Conservation (phyloP, 2,329 filamentous ascomycete genomes). For the Claviceps capensis region DNA sequence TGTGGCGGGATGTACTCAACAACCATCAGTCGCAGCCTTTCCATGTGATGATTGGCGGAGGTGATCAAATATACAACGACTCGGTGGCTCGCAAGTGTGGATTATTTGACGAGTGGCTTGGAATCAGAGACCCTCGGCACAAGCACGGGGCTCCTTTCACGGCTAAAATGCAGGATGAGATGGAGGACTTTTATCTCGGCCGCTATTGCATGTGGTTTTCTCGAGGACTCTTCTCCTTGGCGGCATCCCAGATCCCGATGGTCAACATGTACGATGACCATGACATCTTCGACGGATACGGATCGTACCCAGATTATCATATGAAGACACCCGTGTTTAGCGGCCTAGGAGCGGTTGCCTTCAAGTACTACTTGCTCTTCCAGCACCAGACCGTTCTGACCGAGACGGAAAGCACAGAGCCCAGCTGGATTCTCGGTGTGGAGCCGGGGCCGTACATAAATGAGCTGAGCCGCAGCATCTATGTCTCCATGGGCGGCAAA, state of each 20-base stretch:
- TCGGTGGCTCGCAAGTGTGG: conserved; percentile 59
- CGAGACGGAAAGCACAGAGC: conserved; percentile 72
- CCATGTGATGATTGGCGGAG: conserved; percentile 95
- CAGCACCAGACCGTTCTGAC: conserved; percentile 81
- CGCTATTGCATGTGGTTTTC: conserved; percentile 94
- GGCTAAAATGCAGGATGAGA: conserved; percentile 68
- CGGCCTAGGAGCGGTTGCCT: conserved; percentile 79
- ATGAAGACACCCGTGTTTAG: conserved; percentile 85
- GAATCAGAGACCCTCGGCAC: conserved; percentile 62
- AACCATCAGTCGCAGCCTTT: conserved; percentile 83
- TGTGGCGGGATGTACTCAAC: conserved; percentile 95
- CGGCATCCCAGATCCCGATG: conserved; percentile 91
- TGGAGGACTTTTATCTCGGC: conserved; percentile 79
- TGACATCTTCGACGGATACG: conserved; percentile 81
- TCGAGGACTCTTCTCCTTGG: conserved; percentile 84
- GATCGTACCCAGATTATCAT: conserved; percentile 82
- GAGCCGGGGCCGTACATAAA: conserved; percentile 80
- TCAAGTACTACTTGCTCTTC: conserved; percentile 98
- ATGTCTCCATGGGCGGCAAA: conserved; percentile 67
- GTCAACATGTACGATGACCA: conserved; percentile 97
- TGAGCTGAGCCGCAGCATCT: conserved; percentile 72
- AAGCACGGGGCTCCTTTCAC: conserved; percentile 73
- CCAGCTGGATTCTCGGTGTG: conserved; percentile 78
- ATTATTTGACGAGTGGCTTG: conserved; percentile 73
- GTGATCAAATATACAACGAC: conserved; percentile 96